Conservation (phyloP, 257 asterid genomes). For the Solanum megistacrolobum region DNA sequence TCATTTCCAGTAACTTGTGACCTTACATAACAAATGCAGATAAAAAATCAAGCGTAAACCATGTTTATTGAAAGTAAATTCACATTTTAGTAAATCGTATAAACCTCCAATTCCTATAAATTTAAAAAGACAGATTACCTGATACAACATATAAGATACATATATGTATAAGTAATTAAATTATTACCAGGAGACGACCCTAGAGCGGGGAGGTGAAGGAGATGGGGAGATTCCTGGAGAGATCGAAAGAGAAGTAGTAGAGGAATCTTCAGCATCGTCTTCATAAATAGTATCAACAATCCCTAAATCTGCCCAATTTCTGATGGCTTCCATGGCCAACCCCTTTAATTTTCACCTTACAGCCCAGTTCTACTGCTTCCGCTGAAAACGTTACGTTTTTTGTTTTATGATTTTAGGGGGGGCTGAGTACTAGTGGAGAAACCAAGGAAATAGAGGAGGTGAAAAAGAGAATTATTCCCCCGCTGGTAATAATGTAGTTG, state of each 20-base stretch:
- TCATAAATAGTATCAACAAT: constrained; percentile 64
- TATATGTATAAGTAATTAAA: background rate
- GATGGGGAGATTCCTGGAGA: constrained; percentile 32
- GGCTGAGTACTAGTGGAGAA: background rate
- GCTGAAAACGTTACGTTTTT: background rate
- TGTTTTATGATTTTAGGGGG: background rate
- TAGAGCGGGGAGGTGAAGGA: constrained; percentile 20
- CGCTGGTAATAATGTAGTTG: background rate
- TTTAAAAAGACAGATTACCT: background rate
- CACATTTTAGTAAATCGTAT: background rate
- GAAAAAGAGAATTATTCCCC: background rate
- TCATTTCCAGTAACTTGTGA: constrained; percentile 23
- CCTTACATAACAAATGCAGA: constrained; percentile 10
- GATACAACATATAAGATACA: background rate
- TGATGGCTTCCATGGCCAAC: constrained; percentile 1
- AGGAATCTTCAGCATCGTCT: constrained; percentile 44
- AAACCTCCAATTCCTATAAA: background rate
- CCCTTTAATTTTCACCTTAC: background rate
- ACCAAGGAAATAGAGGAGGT: background rate
- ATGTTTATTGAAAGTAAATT: background rate
- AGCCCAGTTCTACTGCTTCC: background rate
- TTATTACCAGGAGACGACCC: constrained; percentile 22
- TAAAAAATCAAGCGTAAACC: background rate
- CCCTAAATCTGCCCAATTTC: constrained; percentile 50
- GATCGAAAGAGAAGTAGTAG: constrained; percentile 22